Base-by-base conservation (phyloP, 1,139 yeast species). In the Candida mesenterica region DNA sequence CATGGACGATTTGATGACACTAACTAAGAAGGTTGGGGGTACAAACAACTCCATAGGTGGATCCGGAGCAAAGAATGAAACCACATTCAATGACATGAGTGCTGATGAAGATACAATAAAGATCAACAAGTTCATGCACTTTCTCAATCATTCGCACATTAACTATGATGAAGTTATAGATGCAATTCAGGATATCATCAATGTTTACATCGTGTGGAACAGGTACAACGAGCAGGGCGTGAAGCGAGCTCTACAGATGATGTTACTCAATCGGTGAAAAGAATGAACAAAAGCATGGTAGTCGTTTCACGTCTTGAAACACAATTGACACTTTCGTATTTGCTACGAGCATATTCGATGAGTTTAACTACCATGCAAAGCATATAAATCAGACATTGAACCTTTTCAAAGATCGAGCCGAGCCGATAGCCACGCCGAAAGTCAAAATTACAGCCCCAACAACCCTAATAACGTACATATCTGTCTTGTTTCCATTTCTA, bases 141-240 rank as follows among this genome's bases (percentile, higher is more conserved):
- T 84, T 50, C 59, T 87, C 44, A 89, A 87, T 8, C 75, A 75
- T 37, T 82, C 92, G 12, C 90, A 86, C 45, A 75, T 89, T 9
- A 84, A 88, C 52, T 59, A 88, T 26, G 85, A 79, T 42, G 83
- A 83, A 50, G 79, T 87, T 4, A 79, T 83, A 32, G 94, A 85
- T 44, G 81, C 88, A 5, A 79, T 87, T 31, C 96, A 89, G 53
- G 96, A 88, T 48, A 65, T 88, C 55, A 69, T 89, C 33, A 78
- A 84, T 5, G 61, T 89, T 3, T 89, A 89, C 55, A 90, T 84
- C 33, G 72, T 79, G 9, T 89, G 97, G 97, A 90, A 85, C 46
- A 59, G 78, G 17, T 89, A 85, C 52, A 89, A 85, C 50, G 97
- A 89, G 54, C 57, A 49, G 20, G 51, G 47, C 14, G 69, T 68